Evolutionary conservation across 176 grass and related monocot species (phyloP), one percentile per base, ranked within the genome.

Genomic region (Rhynchospora tenuis): DNA sequence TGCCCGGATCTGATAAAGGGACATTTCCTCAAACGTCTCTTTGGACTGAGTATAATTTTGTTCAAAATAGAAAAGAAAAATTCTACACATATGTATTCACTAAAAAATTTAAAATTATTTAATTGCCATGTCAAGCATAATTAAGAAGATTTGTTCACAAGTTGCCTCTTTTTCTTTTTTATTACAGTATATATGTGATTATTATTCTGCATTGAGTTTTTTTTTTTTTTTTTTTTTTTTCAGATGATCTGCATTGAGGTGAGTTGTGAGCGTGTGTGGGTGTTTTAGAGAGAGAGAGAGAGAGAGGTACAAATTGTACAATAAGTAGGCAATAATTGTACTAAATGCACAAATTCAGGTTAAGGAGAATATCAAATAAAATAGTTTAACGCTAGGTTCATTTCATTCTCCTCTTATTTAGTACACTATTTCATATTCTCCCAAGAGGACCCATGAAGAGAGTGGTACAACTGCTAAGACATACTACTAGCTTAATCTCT

Each of bases 381-480:
- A 63, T 67, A 82, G 31, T 9, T 9, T 83, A 83, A 78, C 13
- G 20, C 20, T 23, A 12, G 5, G 2, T 12, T 14, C 15, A 67
- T 83, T 22, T 7, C 22, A 75, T 75, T 75, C 72, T 75, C 47
- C 20, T 52, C 47, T 75, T 75, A 75, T 75, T 75, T 54, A 75
- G 59, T 27, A 17, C 44, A 75, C 45, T 0, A 60, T 17, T 64
- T 27, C 44, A 16, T 65, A 52, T 4, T 38, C 7, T 66, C 13
- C 74, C 61, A 55, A 50, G 45, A 11, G 42, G 52, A 59, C 14
- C 8, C 59, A 79, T 9, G 16, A 74, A 71, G 56, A 64, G 62
- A 65, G 38, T n/a, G 46, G n/a, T 67, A 66, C 26, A 10, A 75
- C 10, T 59, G 70, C 3, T 28, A 16, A 57, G 22, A 84, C 52